Base-by-base conservation (phyloP, 352 stramenopile genomes). In the Globisporangium ultimum region DNA sequence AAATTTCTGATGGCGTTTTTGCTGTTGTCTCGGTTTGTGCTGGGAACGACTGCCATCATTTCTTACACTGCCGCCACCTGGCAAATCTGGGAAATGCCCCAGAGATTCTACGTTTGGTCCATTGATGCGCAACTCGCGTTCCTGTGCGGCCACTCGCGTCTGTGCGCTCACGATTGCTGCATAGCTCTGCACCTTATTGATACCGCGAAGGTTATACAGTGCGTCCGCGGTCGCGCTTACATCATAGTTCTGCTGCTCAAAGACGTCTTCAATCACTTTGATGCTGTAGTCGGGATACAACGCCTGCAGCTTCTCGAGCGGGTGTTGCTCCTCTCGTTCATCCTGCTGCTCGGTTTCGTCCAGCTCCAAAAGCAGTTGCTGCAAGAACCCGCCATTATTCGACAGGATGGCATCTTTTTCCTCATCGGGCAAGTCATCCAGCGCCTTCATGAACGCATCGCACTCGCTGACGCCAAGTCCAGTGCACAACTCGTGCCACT, bases 161-260 rank as follows among this genome's bases (percentile, higher is more conserved):
- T 78, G 51, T 1, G 72, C 74, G 32, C 63, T 68, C n/a, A 88
- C 57, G 9, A 90, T 68, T 0, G 78, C 70, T 22, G 78, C 74
- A 48, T 78, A 91, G 48, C 71, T 91, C 61, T 88, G 80, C 13
- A 88, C 80, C 32, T 80, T 60, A 47, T 74, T 68, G 20, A 88
- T 21, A 7, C 72, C 76, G 1, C 68, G 55, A 13, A 91, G 71
- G 53, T 91, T 88, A 32, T 78, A 38, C 38, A 91, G 67, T 48
- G 79, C 79, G 3, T 74, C 66, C 0, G 76, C 79, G 2, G 82
- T 70, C 28, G 71, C 78, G 5, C 84, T 61, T 1, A 91, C 63
- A 45, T 91, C 74, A 36, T 83, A 88, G 11, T 67, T 53, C 17
- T 89, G 66, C 22, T 72, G 66, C 24, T 89, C 78, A 36, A 87